phyloP scores from a whole-genome alignment of 257 asterid species.

The Asclepias syriaca region DNA sequence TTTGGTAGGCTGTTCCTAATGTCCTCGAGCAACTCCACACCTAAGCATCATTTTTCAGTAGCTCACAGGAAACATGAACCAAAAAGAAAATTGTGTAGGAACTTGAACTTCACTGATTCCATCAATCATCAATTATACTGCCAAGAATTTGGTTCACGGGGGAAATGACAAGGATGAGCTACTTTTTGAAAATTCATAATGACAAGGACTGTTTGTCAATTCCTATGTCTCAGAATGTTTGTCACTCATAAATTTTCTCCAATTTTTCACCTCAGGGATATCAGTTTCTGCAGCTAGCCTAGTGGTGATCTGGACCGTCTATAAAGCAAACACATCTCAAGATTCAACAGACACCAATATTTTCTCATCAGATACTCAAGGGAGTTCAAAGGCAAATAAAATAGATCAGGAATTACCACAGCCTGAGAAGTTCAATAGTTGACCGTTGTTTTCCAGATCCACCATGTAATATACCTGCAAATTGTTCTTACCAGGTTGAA shows the following conservation, averaged over 20 bases:
- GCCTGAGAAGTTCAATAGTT: slow-evolving; percentile 88
- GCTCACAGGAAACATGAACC: background rate
- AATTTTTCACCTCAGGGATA: background rate
- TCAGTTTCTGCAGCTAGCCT: background rate
- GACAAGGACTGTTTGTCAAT: background rate
- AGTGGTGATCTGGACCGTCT: background rate
- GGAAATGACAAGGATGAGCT: background rate
- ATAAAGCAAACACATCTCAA: background rate
- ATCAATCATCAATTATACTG: background rate
- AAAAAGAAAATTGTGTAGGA: background rate
- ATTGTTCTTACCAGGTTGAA: slow-evolving; percentile 17
- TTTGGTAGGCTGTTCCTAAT: background rate
- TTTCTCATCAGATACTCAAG: background rate
- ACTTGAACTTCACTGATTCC: background rate
- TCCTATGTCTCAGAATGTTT: background rate
- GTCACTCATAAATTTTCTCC: background rate
- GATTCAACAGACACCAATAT: background rate
- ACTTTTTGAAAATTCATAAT: background rate
- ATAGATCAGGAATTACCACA: slow-evolving; percentile 59
- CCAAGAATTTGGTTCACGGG: background rate
- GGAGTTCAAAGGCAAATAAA: background rate
- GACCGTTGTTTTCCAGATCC: slow-evolving; percentile 59
- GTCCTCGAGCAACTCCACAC: background rate
- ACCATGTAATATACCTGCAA: slow-evolving; percentile 89
- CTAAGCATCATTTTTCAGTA: background rate